phyloP scores from a whole-genome alignment of 305 asterid species.

The Fraxinus sp. region DNA sequence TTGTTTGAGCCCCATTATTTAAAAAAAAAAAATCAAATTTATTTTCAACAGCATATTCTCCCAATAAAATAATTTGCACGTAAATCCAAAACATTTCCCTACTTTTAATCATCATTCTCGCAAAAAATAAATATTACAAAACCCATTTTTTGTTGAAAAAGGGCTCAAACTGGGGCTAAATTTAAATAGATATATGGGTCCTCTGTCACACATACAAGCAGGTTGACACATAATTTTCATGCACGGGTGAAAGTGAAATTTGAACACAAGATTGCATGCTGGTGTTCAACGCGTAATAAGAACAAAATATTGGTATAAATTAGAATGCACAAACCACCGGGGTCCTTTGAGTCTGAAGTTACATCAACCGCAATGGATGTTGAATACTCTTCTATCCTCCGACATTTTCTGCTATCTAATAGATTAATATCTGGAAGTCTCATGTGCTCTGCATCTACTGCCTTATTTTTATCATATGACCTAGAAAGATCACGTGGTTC shows the following conservation, averaged over 20 bases:
- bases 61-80: no score
- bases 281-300: neutral
- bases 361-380: constrained; percentile 39
- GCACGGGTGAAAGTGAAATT: neutral
- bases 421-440: constrained; percentile 27
- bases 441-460: constrained; percentile 25
- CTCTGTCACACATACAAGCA: neutral
- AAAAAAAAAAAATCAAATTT: no score
- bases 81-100: no score
- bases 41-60: no score
- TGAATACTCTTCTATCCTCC: constrained; percentile 28
- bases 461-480: constrained; percentile 35
- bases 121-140: no score
- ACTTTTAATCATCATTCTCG: no score
- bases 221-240: neutral
- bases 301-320: constrained; percentile 11
- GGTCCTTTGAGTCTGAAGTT: constrained; percentile 41
- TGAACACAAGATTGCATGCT: neutral
- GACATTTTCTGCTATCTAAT: constrained; percentile 32
- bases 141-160: no score
- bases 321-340: constrained; percentile 40
- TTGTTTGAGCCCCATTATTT: no score
- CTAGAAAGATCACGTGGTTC: constrained; percentile 29
- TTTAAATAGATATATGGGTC: neutral
- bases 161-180: neutral